Evolutionary conservation across 2,329 filamentous ascomycete species (phyloP).

Genomic region (Gnomoniopsis sp.): DNA sequence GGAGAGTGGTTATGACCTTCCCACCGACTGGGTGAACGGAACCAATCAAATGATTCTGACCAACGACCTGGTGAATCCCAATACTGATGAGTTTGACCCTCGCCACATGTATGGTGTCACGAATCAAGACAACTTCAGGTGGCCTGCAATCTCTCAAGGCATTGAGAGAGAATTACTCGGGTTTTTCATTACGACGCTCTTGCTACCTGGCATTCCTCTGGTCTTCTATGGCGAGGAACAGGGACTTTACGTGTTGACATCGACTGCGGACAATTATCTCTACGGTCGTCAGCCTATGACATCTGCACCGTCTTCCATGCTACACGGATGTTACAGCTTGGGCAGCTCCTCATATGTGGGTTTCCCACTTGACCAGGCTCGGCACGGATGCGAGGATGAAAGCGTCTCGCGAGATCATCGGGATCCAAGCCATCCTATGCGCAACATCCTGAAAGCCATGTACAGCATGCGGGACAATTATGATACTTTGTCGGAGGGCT

Average conservation of each 20-base stretch:
- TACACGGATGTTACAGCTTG: slow-evolving; percentile 58
- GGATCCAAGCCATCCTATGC: slow-evolving; percentile 57
- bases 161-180: slow-evolving; percentile 54
- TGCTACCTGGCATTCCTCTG: slow-evolving; percentile 58
- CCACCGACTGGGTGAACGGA: slow-evolving; percentile 46
- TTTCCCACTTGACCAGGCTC: slow-evolving; percentile 47
- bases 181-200: slow-evolving; percentile 54
- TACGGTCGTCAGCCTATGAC: slow-evolving; percentile 57
- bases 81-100: slow-evolving; percentile 58
- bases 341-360: slow-evolving; percentile 45
- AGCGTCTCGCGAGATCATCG: slow-evolving; percentile 55
- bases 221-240: slow-evolving; percentile 65
- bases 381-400: slow-evolving; percentile 55
- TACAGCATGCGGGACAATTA: slow-evolving; percentile 54
- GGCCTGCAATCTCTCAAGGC: slow-evolving; percentile 56
- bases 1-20: slow-evolving; percentile 53
- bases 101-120: slow-evolving; percentile 60
- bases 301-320: slow-evolving; percentile 55
- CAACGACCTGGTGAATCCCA: slow-evolving; percentile 55
- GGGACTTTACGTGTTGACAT: slow-evolving; percentile 58
- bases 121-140: slow-evolving; percentile 64
- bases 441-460: slow-evolving; percentile 59
- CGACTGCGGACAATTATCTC: slow-evolving; percentile 59
- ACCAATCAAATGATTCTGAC: slow-evolving; percentile 54
- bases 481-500: slow-evolving; percentile 58